Evolutionary conservation across 2,329 filamentous ascomycete genomes (phyloP).

Genomic region (Trichophyton rubrum): DNA sequence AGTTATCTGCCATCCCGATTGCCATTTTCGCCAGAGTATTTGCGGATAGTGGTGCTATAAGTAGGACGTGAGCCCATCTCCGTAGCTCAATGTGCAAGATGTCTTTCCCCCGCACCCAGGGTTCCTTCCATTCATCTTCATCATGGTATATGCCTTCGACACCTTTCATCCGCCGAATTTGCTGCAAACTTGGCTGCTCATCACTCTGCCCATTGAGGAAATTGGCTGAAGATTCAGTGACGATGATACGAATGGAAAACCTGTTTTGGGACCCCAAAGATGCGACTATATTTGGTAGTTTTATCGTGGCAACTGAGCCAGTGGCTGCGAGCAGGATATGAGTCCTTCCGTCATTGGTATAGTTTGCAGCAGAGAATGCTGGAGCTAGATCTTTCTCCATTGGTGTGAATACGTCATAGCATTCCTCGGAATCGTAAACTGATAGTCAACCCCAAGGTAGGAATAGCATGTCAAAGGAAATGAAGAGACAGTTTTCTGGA

Average conservation of each 20-base stretch:
- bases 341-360: conserved; percentile 11
- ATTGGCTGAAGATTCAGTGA: conserved; percentile 59
- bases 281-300: conserved; percentile 54
- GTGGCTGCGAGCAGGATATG: conserved; percentile 47
- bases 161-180: conserved; percentile 49
- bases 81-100: conserved; percentile 88
- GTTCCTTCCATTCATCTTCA: conserved; percentile 67
- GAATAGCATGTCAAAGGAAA: too few relatives aligned
- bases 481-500: too few relatives aligned
- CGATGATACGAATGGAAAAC: conserved; percentile 71
- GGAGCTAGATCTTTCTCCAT: conserved; percentile 6
- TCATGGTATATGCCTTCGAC: conserved; percentile 75
- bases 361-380: conserved; percentile 5
- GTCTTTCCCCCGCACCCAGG: conserved; percentile 64
- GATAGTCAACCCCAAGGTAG: background rate
- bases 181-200: conserved; percentile 60
- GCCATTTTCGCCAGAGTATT: conserved; percentile 78
- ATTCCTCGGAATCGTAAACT: background rate
- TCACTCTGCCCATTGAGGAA: conserved; percentile 65
- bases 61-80: conserved; percentile 66
- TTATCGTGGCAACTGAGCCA: conserved; percentile 79
- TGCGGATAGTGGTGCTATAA: conserved; percentile 69
- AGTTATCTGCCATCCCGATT: conserved; percentile 62
- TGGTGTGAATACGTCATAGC: background rate
- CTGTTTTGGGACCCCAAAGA: conserved; percentile 28